phyloP scores from a whole-genome alignment of 257 asterid genomes.

The Solanum chiquidenum region DNA sequence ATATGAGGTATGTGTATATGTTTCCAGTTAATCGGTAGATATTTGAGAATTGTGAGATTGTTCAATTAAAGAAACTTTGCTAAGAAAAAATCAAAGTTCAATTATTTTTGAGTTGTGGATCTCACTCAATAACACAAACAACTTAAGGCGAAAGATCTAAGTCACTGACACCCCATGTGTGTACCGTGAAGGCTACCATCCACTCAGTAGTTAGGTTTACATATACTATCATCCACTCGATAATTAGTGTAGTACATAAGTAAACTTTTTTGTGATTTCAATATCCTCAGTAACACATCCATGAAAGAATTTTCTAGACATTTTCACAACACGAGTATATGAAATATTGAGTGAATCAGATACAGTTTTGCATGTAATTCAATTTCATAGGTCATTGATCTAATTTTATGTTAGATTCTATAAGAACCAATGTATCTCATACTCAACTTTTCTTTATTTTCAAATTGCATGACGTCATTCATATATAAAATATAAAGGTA shows the following conservation, averaged over 20 bases:
- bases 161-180: background rate
- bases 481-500: no score
- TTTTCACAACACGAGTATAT: background rate
- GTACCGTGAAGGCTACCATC: background rate
- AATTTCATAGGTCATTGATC: background rate
- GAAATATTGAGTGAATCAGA: background rate
- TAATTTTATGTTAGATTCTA: background rate
- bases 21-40: background rate
- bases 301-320: background rate
- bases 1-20: background rate
- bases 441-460: background rate
- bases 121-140: background rate
- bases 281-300: background rate
- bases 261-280: background rate
- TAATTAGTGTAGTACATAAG: background rate
- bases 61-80: background rate
- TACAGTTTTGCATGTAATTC: background rate
- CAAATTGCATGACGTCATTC: background rate
- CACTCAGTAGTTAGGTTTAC: background rate
- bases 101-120: background rate
- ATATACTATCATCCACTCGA: background rate
- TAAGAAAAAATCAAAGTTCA: background rate
- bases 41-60: background rate
- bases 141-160: background rate
- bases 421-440: background rate